These are phyloP conservation scores for Notholithocarpus densiflorus DNA, from an alignment of 306 rosid genomes.

Conservation along the genomic window DNA sequence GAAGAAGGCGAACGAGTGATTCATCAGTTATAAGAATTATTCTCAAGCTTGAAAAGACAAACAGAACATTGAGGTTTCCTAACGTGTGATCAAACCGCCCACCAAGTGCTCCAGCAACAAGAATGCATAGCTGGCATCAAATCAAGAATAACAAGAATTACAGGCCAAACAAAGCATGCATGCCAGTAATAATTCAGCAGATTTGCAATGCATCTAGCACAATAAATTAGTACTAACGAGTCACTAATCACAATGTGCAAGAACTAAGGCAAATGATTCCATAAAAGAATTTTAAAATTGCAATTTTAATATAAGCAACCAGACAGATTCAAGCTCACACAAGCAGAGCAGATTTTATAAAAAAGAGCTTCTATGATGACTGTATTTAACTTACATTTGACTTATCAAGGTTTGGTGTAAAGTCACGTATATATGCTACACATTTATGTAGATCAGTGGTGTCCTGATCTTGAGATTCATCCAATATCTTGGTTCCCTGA, in stretches of 20 bases:
- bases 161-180: neutral
- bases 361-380: neutral
- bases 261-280: neutral
- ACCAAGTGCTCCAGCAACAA: conserved; percentile 92
- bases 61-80: conserved; percentile 85
- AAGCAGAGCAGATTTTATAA: neutral
- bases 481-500: conserved; percentile 77
- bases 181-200: conserved; percentile 4
- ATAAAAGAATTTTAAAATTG: neutral
- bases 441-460: conserved; percentile 95
- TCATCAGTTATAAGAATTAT: conserved; percentile 82
- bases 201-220: neutral
- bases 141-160: conserved; percentile 7
- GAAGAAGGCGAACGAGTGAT: conserved; percentile 84
- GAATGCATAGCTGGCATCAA: conserved; percentile 66
- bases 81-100: conserved; percentile 98
- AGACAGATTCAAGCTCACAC: neutral
- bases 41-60: conserved; percentile 57
- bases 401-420: conserved; percentile 38
- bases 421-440: conserved; percentile 51
- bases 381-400: conserved; percentile 54
- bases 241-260: neutral
- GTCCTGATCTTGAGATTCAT: conserved; percentile 90
- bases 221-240: neutral
- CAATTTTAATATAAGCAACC: neutral